Conservation (phyloP, 805 yeast genomes). For the Sporopachydermia quercuum region DNA sequence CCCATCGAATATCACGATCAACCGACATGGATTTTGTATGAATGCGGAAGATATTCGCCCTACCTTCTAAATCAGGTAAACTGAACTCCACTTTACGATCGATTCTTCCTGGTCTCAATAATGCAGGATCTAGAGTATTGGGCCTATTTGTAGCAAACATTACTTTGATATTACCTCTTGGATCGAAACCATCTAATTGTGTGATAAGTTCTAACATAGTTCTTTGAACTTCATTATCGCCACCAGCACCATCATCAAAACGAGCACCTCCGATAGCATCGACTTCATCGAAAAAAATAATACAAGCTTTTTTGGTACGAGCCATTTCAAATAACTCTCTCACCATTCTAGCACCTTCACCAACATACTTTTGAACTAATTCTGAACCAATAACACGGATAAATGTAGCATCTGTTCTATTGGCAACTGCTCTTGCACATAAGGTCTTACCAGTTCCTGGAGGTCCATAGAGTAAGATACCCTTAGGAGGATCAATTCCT, state of each 20-base stretch:
- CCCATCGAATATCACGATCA: conserved; percentile 97
- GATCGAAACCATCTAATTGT: conserved; percentile 96
- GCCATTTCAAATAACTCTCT: conserved; percentile 99
- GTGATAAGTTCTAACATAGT: conserved; percentile 97
- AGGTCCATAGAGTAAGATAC: conserved; percentile 90
- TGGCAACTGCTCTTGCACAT: conserved; percentile 98
- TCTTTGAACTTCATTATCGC: conserved; percentile 97
- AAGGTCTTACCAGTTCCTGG: conserved; percentile 98
- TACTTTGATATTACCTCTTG: conserved; percentile 96
- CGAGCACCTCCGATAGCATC: conserved; percentile 99
- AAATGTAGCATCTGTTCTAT: conserved; percentile 97
- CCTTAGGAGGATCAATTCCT: conserved; percentile 99
- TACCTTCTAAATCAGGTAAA: conserved; percentile 91
- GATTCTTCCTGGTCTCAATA: conserved; percentile 95
- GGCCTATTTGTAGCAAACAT: conserved; percentile 99
- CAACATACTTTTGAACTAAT: conserved; percentile 94
- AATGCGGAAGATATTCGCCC: conserved; percentile 94
- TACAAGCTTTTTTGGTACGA: conserved; percentile 94
- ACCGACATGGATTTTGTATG: conserved; percentile 97
- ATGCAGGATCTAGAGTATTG: conserved; percentile 93
- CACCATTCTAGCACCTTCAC: conserved; percentile 99
- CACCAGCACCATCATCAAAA: conserved; percentile 98
- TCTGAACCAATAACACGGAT: conserved; percentile 98
- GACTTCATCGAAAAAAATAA: conserved; percentile 93
- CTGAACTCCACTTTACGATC: conserved; percentile 97